A percentile compares a stretch with the other conserved stretches of the same genome.
phyloP scores from a whole-genome alignment of 1,284 basidiomycete genomes.

The Irpex sp. region DNA sequence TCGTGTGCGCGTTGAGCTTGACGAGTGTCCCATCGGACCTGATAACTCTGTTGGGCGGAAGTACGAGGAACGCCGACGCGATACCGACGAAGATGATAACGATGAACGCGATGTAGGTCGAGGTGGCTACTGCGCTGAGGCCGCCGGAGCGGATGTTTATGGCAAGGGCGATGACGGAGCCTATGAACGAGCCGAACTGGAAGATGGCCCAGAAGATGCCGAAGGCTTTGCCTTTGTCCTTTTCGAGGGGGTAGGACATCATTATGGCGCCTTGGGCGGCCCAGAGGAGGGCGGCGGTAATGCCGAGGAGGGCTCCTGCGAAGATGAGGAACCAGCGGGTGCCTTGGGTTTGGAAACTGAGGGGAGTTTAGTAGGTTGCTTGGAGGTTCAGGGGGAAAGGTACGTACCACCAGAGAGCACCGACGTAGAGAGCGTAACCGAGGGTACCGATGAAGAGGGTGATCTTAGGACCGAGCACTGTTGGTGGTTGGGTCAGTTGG shows the following conservation, averaged over 20 bases:
- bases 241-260: conserved; percentile 52
- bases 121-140: conserved; percentile 29
- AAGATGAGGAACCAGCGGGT: conserved; percentile 43
- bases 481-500: not conserved
- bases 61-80: conserved; percentile 31
- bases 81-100: conserved; percentile 37
- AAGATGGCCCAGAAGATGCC: conserved; percentile 52
- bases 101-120: conserved; percentile 38
- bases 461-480: conserved; percentile 39
- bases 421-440: conserved; percentile 46
- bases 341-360: conserved; percentile 31
- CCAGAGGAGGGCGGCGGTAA: conserved; percentile 58
- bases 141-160: conserved; percentile 32
- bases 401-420: conserved; percentile 37
- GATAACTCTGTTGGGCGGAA: conserved; percentile 34
- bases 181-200: conserved; percentile 47
- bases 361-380: too few species aligned
- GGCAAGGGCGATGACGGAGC: conserved; percentile 43
- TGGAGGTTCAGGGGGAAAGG: too few species aligned
- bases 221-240: conserved; percentile 46
- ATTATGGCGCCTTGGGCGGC: conserved; percentile 53
- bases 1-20: conserved; percentile 29
- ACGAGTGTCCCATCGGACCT: conserved; percentile 35
- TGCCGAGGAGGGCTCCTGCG: conserved; percentile 49
- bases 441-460: conserved; percentile 44